These are phyloP conservation scores for Tranzscheliella williamsii DNA, from an alignment of 1,284 basidiomycete species.

Conservation along the genomic window DNA sequence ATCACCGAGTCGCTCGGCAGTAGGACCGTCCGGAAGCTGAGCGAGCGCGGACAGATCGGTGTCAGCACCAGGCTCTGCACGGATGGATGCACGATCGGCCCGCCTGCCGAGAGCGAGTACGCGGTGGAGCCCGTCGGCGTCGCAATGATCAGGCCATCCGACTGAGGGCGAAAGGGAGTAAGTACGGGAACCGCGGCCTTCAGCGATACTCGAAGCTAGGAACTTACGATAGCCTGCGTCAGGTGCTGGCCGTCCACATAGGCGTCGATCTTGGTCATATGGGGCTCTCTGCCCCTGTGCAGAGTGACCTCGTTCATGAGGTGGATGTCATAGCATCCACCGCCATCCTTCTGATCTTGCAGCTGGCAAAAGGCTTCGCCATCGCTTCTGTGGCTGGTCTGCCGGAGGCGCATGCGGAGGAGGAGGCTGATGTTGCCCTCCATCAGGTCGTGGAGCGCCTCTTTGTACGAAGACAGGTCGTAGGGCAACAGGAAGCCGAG, in stretches of 20 bases:
- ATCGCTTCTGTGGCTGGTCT: slow-evolving; percentile 32
- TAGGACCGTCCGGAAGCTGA: slow-evolving; percentile 88
- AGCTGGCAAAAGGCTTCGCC: slow-evolving; percentile 36
- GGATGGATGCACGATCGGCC: slow-evolving; percentile 93
- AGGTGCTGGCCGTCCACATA: slow-evolving; percentile 94
- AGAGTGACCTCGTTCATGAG: slow-evolving; percentile 97
- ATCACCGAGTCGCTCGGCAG: slow-evolving; percentile 81
- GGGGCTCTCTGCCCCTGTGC: slow-evolving; percentile 86
- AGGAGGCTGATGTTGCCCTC: slow-evolving; percentile 42
- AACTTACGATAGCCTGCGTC: slow-evolving; percentile 87
- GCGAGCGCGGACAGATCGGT: slow-evolving; percentile 88
- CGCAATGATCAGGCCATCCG: slow-evolving; percentile 90
- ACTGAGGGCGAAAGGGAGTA: slow-evolving; percentile 65
- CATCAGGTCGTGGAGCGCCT: slow-evolving; percentile 46
- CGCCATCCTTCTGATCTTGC: slow-evolving; percentile 13
- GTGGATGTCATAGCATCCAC: slow-evolving; percentile 71
- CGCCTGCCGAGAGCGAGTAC: slow-evolving; percentile 92
- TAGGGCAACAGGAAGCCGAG: slow-evolving; percentile 92
- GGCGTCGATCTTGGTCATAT: slow-evolving; percentile 90
- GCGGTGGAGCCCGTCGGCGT: slow-evolving; percentile 97
- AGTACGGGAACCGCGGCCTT: neutral
- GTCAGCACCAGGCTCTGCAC: slow-evolving; percentile 86
- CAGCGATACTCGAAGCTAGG: neutral
- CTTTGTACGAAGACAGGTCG: slow-evolving; percentile 50
- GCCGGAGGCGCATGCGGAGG: slow-evolving; percentile 49